Conservation (phyloP, 2,329 filamentous ascomycete genomes). For the Sclerotiophoma versabilis region DNA sequence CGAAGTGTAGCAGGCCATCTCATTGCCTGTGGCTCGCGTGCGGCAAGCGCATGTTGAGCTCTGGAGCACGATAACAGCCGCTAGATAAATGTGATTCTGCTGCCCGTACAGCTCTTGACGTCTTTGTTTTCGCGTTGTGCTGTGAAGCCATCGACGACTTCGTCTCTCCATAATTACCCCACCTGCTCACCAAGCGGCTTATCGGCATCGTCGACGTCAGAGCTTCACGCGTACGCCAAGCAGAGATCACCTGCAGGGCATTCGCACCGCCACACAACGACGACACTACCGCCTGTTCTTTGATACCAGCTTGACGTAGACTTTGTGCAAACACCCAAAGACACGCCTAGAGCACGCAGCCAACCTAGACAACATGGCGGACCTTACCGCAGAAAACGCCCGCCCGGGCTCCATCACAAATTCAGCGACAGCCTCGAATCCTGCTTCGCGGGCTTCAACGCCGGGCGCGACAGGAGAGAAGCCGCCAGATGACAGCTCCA, state of each 20-base stretch:
- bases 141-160: slow-evolving; percentile 6
- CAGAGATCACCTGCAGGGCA: slow-evolving; percentile 18
- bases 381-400: slow-evolving; percentile 39
- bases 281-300: slow-evolving; percentile 15
- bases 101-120: slow-evolving; percentile 6
- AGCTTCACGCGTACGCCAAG: slow-evolving; percentile 21
- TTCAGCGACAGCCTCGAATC: slow-evolving; percentile 43
- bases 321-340: not conserved
- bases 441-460: slow-evolving; percentile 46
- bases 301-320: slow-evolving; percentile 7
- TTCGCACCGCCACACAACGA: slow-evolving; percentile 24
- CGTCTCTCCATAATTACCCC: slow-evolving; percentile 18
- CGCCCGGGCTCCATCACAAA: slow-evolving; percentile 28
- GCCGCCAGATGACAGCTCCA: slow-evolving; percentile 78
- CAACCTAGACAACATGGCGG: slow-evolving; percentile 36
- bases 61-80: slow-evolving; percentile 28
- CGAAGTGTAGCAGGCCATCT: slow-evolving; percentile 32
- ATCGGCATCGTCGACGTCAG: slow-evolving; percentile 38
- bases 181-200: slow-evolving; percentile 20
- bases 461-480: slow-evolving; percentile 57
- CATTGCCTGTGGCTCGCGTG: slow-evolving; percentile 31
- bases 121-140: slow-evolving; percentile 1
- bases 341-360: slow-evolving; percentile 6
- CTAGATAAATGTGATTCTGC: slow-evolving; percentile 23
- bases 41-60: slow-evolving; percentile 30